A percentile compares a stretch with the other conserved stretches of the same genome.
Evolutionary conservation across 2,329 filamentous ascomycete genomes (phyloP).

Genomic region (Zasmidium citrigriseum): DNA sequence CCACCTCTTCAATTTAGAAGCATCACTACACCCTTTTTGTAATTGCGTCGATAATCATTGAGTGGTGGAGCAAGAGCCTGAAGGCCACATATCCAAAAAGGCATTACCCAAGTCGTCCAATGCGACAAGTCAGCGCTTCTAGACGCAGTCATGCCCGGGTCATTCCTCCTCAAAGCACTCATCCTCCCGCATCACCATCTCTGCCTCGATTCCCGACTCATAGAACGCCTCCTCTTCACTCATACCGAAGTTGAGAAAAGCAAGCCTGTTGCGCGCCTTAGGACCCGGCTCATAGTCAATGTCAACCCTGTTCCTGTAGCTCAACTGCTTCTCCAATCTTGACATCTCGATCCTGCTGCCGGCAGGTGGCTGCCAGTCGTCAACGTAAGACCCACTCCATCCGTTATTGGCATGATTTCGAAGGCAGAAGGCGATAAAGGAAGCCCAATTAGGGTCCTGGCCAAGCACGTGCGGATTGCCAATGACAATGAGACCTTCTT

Average conservation of each 20-base stretch:
- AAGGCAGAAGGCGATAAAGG: conserved; percentile 26
- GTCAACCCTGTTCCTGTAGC: conserved; percentile 1
- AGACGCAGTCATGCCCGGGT: no score
- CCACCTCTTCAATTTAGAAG: no score
- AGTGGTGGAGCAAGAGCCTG: no score
- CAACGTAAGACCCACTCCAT: neutral
- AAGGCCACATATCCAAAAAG: no score
- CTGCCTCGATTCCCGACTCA: conserved; percentile 6
- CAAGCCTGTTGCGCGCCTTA: neutral
- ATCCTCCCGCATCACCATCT: neutral
- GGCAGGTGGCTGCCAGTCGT: conserved; percentile 15
- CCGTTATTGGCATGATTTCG: conserved; percentile 19
- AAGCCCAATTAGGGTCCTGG: conserved; percentile 26
- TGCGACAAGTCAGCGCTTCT: no score
- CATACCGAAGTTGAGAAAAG: conserved; percentile 7
- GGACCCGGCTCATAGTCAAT: neutral
- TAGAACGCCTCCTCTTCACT: conserved; percentile 10
- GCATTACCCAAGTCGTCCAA: no score
- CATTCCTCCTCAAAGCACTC: neutral
- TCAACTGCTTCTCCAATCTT: conserved; percentile 23
- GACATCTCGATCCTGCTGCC: conserved; percentile 18
- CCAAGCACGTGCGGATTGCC: conserved; percentile 25
- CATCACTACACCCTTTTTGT: no score
- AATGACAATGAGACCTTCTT: conserved; percentile 28
- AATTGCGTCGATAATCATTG: no score